phyloP scores from a whole-genome alignment of 192 early-diverging fungal genomes.

The Neocallimastix lanati region DNA sequence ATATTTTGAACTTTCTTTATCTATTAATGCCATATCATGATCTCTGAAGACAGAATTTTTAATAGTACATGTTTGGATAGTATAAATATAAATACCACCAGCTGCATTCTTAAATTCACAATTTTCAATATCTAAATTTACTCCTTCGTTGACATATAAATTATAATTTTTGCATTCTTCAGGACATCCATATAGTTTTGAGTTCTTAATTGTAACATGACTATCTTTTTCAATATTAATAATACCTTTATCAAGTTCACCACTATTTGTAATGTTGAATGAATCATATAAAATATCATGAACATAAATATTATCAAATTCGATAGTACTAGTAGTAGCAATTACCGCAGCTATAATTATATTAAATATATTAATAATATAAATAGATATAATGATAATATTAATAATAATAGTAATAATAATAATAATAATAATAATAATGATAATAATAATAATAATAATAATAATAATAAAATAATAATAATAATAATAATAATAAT shows the following conservation, averaged over 20 bases:
- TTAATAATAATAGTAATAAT: no score
- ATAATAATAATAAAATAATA: no score
- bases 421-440: no score
- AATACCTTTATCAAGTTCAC: neutral
- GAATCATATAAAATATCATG: neutral
- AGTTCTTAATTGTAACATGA: neutral
- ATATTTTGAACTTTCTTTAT: neutral
- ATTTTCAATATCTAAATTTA: neutral
- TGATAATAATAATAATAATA: no score
- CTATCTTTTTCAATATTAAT: neutral
- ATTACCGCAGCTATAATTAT: neutral
- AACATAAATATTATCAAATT: neutral
- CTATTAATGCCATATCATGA: neutral
- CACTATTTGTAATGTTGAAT: neutral
- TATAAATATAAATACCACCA: neutral
- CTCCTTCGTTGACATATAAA: neutral
- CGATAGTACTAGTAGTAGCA: neutral
- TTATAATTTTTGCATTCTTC: neutral
- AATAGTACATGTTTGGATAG: neutral
- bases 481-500: no score
- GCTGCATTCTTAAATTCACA: neutral
- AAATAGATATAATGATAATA: no score
- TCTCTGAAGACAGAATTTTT: neutral
- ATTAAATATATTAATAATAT: no score
- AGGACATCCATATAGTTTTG: neutral